phyloP scores from a whole-genome alignment of 768 basidiomycete species.

The Phylloporus rhodoxanthus region DNA sequence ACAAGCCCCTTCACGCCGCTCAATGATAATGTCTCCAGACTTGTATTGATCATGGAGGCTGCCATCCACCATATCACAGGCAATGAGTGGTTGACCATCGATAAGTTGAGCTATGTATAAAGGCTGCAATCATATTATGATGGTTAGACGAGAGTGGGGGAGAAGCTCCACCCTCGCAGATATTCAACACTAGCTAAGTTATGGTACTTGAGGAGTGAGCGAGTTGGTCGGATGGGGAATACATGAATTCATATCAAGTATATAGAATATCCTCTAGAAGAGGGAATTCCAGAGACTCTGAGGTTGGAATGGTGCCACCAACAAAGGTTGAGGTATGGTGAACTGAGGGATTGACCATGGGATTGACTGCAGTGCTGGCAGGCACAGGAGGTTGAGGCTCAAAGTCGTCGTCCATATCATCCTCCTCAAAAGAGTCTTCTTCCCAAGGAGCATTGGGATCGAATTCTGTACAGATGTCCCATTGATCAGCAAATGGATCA shows the following conservation, averaged over 20 bases:
- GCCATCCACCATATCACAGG: neutral
- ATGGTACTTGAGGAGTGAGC: neutral
- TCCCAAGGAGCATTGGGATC: neutral
- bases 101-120: neutral
- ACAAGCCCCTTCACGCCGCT: neutral
- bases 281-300: no score
- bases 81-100: neutral
- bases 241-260: neutral
- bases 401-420: no score
- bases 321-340: no score
- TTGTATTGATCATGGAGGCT: neutral
- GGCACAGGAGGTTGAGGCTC: no score
- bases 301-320: no score
- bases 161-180: neutral
- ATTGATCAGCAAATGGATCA: neutral
- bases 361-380: neutral
- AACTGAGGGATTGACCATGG: no score
- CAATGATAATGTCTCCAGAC: neutral
- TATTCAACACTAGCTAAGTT: no score
- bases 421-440: neutral
- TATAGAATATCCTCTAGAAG: no score
- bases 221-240: neutral
- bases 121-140: neutral
- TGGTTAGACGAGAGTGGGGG: neutral
- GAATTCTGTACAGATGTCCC: constrained; percentile 2